A percentile compares a stretch with the other conserved stretches of the same genome.
Conservation (phyloP, 2,329 filamentous ascomycete species). For the Coleophoma cylindrospora region DNA sequence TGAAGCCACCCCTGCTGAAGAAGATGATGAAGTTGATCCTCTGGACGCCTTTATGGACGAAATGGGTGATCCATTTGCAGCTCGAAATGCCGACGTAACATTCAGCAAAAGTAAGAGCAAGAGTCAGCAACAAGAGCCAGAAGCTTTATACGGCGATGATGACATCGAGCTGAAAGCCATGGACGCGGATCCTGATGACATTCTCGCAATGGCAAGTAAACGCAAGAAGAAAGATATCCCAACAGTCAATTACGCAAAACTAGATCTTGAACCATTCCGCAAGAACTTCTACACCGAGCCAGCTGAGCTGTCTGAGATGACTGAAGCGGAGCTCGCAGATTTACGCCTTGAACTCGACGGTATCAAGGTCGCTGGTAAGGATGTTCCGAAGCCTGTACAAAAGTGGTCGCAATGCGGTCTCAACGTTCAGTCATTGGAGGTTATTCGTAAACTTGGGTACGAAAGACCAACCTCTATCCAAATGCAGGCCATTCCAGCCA, state of each 20-base stretch:
- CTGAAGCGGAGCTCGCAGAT: constrained; percentile 75
- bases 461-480: constrained; percentile 91
- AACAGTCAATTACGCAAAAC: constrained; percentile 76
- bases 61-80: constrained; percentile 43
- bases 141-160: constrained; percentile 86
- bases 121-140: constrained; percentile 61
- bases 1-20: constrained; percentile 35
- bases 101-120: constrained; percentile 27
- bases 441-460: constrained; percentile 76
- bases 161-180: constrained; percentile 62
- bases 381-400: constrained; percentile 88
- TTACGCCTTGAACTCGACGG: constrained; percentile 86
- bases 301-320: constrained; percentile 75
- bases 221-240: constrained; percentile 95
- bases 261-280: constrained; percentile 78
- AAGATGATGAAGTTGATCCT: constrained; percentile 75
- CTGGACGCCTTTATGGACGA: constrained; percentile 92
- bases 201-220: constrained; percentile 55
- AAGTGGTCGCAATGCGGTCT: constrained; percentile 97
- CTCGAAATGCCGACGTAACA: constrained; percentile 28
- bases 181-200: constrained; percentile 58
- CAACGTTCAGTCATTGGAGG: constrained; percentile 79
- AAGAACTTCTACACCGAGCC: constrained; percentile 96
- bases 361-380: constrained; percentile 85
- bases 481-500: constrained; percentile 86